A percentile compares a stretch with the other conserved stretches of the same genome.
Evolutionary conservation across 1,139 yeast genomes (phyloP).

Genomic region (Diutina sp.): DNA sequence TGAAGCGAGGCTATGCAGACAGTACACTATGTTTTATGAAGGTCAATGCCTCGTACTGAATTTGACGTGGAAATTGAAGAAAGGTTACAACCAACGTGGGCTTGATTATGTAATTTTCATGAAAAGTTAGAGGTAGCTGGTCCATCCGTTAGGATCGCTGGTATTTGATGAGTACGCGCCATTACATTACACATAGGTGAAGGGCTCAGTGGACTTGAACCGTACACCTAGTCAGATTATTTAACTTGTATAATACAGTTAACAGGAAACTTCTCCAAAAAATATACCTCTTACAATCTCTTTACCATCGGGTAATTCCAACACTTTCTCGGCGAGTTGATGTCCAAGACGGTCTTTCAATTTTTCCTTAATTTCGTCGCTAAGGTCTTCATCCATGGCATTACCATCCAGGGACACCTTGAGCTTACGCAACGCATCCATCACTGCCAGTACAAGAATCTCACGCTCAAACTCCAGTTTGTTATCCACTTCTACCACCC

Average conservation of each 20-base stretch:
- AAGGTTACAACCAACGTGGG: not conserved
- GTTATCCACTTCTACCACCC: constrained; percentile 31
- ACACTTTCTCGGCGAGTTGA: constrained; percentile 37
- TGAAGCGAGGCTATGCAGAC: not conserved
- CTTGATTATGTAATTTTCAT: not conserved
- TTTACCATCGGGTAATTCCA: constrained; percentile 40
- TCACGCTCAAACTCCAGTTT: constrained; percentile 29
- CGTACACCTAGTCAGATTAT: not conserved
- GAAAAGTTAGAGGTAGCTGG: too few relatives aligned
- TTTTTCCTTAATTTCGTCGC: constrained; percentile 32
- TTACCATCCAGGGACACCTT: constrained; percentile 21
- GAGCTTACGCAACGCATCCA: constrained; percentile 42
- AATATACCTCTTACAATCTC: constrained; percentile 59
- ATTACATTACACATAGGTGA: not conserved
- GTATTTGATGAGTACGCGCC: not conserved
- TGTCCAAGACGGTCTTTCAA: constrained; percentile 51
- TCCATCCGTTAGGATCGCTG: not conserved
- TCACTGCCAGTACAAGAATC: constrained; percentile 32
- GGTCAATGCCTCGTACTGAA: not conserved
- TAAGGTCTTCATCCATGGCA: constrained; percentile 18
- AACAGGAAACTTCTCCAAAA: constrained; percentile 43
- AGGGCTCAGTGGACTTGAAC: not conserved
- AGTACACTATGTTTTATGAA: too few relatives aligned
- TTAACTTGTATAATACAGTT: not conserved
- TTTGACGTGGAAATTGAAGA: not conserved